phyloP scores from a whole-genome alignment of 805 yeast species.

The Monosporozyma solicola region DNA sequence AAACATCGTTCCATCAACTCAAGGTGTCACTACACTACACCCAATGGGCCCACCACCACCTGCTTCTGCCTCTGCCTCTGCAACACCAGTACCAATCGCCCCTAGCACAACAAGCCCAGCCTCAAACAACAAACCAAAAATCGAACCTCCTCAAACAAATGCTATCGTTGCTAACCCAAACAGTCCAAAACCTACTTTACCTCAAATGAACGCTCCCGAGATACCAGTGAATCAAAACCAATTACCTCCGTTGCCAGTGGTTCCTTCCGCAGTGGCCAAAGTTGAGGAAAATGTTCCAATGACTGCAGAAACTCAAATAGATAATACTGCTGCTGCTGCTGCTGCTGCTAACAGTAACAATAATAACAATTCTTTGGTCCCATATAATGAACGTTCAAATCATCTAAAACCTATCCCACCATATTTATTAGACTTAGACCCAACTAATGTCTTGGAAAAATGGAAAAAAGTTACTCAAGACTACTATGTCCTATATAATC shows the following conservation, averaged over 20 bases:
- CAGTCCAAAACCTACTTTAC: conserved; percentile 1
- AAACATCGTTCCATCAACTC: background rate
- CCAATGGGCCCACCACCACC: background rate
- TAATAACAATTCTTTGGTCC: conserved; percentile 22
- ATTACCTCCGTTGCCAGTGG: conserved; percentile 13
- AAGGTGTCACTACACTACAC: background rate
- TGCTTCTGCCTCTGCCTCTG: too few species aligned
- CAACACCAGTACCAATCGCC: background rate
- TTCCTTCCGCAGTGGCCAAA: background rate
- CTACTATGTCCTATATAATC: conserved; percentile 84
- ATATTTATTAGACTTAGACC: conserved; percentile 72
- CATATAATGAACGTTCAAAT: conserved; percentile 36
- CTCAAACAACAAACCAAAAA: background rate
- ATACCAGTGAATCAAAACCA: conserved; percentile 14
- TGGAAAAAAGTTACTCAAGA: conserved; percentile 76
- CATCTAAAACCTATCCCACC: conserved; percentile 61
- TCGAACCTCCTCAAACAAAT: background rate
- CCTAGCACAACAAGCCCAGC: background rate
- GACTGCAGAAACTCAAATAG: conserved; percentile 2
- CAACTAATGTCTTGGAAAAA: conserved; percentile 63
- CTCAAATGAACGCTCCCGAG: conserved; percentile 14
- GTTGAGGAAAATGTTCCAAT: conserved; percentile 2
- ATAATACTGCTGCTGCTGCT: conserved; percentile 9
- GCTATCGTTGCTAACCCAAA: background rate
- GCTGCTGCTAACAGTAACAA: conserved; percentile 18